Percentiles rank a stretch among this genome's conserved stretches.
Conservation (phyloP, 2,329 filamentous ascomycete genomes). For the Sclerotinia borealis region DNA sequence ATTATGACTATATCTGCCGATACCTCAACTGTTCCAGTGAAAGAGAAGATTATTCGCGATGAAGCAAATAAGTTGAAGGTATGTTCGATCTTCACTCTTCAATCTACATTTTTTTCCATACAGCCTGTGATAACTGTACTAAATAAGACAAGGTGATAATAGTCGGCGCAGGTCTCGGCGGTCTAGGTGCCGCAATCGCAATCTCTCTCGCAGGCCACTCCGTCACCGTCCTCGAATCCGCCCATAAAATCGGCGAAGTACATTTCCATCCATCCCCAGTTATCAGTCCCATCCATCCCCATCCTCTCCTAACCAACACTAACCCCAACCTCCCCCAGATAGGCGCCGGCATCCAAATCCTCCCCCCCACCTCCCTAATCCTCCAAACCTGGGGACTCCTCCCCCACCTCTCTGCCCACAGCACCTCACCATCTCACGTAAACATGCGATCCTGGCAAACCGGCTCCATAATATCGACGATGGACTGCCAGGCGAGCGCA, state of each 20-base stretch:
- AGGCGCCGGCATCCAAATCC: conserved; percentile 29
- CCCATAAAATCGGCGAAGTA: conserved; percentile 38
- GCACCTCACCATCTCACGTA: conserved; percentile 40
- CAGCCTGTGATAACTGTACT: no score
- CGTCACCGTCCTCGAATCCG: conserved; percentile 38
- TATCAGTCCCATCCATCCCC: background rate
- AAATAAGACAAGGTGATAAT: conserved; percentile 36
- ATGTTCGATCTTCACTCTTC: background rate
- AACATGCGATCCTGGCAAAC: conserved; percentile 42
- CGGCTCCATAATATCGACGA: conserved; percentile 25
- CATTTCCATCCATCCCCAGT: conserved; percentile 11
- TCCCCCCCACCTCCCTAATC: conserved; percentile 24
- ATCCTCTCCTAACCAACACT: background rate
- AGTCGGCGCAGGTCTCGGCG: conserved; percentile 51
- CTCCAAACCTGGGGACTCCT: conserved; percentile 26
- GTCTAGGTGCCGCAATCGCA: conserved; percentile 38
- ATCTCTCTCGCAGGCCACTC: conserved; percentile 31
- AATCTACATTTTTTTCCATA: no score
- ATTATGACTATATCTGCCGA: background rate
- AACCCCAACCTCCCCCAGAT: conserved; percentile 37
- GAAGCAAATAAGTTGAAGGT: conserved; percentile 20
- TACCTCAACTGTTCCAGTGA: background rate
- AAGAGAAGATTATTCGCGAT: background rate
- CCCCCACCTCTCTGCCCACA: conserved; percentile 13
- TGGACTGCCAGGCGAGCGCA: conserved; percentile 21